phyloP scores from a whole-genome alignment of 2,329 filamentous ascomycete species.

The Colletotrichum orchidophilum region DNA sequence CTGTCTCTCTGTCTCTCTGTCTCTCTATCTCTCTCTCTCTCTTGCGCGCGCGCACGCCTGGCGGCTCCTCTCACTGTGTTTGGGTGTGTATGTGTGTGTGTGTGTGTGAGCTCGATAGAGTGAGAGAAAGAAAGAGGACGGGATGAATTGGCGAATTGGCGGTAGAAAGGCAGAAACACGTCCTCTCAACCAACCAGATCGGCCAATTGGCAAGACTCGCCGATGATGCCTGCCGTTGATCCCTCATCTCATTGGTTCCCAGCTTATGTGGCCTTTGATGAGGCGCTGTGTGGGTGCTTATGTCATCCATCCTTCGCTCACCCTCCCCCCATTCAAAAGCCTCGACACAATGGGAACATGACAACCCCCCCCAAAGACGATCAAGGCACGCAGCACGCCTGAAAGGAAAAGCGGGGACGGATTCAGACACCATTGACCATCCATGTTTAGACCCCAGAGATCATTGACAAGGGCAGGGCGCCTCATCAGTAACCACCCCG shows the following conservation, averaged over 20 bases:
- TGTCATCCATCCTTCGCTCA: background rate
- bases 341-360: background rate
- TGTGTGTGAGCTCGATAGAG: background rate
- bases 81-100: background rate
- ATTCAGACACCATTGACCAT: conserved; percentile 9
- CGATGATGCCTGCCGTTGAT: conserved; percentile 29
- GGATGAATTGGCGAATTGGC: background rate
- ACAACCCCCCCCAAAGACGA: background rate
- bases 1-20: background rate
- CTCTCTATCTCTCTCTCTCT: background rate
- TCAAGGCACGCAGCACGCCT: conserved; percentile 1
- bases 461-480: conserved; percentile 8
- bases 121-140: background rate
- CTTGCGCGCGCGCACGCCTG: too few relatives aligned
- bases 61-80: background rate
- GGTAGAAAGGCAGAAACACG: background rate
- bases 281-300: background rate
- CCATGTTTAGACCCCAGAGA: conserved; percentile 4
- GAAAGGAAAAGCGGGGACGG: conserved; percentile 28
- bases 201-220: background rate
- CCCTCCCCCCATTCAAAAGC: background rate
- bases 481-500: background rate
- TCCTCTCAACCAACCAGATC: background rate
- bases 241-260: conserved; percentile 21
- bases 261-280: conserved; percentile 3